Conservation (phyloP, 176 grass and related monocot genomes). For the Triticum monococcum region DNA sequence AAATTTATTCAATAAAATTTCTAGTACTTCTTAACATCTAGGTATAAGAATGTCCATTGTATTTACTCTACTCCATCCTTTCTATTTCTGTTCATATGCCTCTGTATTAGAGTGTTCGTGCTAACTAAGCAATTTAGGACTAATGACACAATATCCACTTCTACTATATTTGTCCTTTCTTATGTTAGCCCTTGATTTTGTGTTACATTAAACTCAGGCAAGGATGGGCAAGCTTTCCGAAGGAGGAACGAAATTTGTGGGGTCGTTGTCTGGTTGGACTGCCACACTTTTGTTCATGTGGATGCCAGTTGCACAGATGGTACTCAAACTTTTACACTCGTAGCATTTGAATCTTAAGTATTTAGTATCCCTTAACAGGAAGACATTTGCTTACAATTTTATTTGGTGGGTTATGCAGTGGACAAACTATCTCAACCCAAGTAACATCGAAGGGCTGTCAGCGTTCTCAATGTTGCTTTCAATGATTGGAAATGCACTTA, state of each 20-base stretch:
- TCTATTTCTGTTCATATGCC: conserved; percentile 5
- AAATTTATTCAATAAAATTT: conserved; percentile 3
- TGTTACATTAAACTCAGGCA: conserved; percentile 46
- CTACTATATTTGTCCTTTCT: conserved; percentile 16
- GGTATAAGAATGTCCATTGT: neutral
- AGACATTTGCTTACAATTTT: conserved; percentile 27
- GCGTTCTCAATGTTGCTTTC: conserved; percentile 97
- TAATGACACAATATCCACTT: neutral
- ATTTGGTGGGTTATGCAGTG: conserved; percentile 62
- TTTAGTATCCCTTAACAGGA: neutral
- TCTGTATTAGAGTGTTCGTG: neutral
- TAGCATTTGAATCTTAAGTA: neutral
- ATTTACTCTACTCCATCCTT: neutral
- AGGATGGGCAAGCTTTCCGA: conserved; percentile 80
- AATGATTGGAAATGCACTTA: conserved; percentile 97
- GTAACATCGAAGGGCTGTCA: conserved; percentile 96
- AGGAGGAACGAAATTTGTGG: conserved; percentile 54
- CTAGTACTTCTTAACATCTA: neutral
- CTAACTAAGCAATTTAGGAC: neutral
- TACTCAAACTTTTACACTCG: conserved; percentile 37
- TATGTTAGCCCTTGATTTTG: conserved; percentile 32
- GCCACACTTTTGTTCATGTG: conserved; percentile 99
- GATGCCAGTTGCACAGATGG: conserved; percentile 96
- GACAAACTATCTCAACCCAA: conserved; percentile 98
- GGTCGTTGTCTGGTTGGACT: conserved; percentile 93